Evolutionary conservation across 352 stramenopile genomes (phyloP).

Genomic region (Bremia lactucae): DNA sequence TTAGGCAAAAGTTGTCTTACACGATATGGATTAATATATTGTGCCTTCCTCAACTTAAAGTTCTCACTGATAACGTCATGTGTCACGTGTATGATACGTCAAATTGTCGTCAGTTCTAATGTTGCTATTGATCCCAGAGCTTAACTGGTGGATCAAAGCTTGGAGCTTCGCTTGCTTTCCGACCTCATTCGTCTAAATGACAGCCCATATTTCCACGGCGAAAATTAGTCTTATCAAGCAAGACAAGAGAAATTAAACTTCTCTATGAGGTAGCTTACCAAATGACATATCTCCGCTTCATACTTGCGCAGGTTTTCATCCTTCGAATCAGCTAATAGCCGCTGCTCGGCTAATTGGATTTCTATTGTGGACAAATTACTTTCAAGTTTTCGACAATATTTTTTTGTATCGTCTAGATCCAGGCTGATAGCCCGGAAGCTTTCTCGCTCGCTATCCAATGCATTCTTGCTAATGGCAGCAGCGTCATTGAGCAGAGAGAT

Average conservation of each 20-base stretch:
- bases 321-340: constrained; percentile 43
- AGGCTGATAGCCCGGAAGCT: constrained; percentile 29
- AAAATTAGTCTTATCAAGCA: neutral
- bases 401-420: constrained; percentile 57
- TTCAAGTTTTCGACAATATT: constrained; percentile 56
- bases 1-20: too few relatives aligned
- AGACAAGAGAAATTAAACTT: neutral
- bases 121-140: constrained; percentile 43
- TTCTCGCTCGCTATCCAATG: constrained; percentile 54
- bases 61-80: too few relatives aligned
- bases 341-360: constrained; percentile 47
- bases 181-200: constrained; percentile 50
- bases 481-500: constrained; percentile 44
- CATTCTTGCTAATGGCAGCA: constrained; percentile 27
- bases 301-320: constrained; percentile 51
- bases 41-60: too few relatives aligned
- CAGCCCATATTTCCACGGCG: constrained; percentile 1
- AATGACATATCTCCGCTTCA: constrained; percentile 55
- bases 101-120: constrained; percentile 31
- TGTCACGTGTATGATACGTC: constrained; percentile 47
- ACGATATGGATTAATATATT: neutral
- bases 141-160: constrained; percentile 75
- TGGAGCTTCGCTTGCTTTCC: constrained; percentile 76
- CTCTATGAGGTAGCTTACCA: constrained; percentile 53
- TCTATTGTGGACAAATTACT: constrained; percentile 53